These are phyloP conservation scores for Claviceps sp. DNA, from an alignment of 2,329 filamentous ascomycete genomes.

Conservation along the genomic window DNA sequence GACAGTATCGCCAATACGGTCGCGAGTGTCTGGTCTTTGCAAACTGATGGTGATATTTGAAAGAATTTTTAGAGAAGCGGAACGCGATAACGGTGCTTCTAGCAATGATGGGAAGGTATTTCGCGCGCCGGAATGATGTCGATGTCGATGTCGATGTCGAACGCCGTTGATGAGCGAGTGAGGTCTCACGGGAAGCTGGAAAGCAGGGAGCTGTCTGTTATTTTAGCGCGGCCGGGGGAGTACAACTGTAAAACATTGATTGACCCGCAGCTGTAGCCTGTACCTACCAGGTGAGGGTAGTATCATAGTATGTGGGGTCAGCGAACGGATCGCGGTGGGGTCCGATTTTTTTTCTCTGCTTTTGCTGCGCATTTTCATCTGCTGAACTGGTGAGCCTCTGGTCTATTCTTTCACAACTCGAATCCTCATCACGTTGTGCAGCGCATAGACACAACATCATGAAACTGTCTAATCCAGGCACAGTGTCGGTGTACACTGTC, in stretches of 20 bases:
- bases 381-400: not conserved
- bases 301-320: not conserved
- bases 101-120: not conserved
- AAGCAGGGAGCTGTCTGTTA: not conserved
- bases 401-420: not conserved
- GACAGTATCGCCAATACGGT: not conserved
- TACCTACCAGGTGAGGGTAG: no score
- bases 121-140: not conserved
- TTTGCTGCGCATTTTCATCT: not conserved
- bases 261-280: not conserved
- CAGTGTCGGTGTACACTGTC: conserved; percentile 87
- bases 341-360: not conserved
- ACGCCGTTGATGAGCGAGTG: not conserved
- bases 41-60: not conserved
- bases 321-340: not conserved
- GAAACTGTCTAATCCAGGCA: conserved; percentile 72
- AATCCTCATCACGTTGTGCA: not conserved
- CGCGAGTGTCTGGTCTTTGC: not conserved
- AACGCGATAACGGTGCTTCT: not conserved
- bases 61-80: not conserved
- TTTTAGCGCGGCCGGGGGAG: not conserved
- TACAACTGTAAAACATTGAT: not conserved
- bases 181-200: conserved; percentile 3
- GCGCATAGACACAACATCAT: conserved; percentile 27
- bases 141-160: not conserved